These are phyloP conservation scores for Talaromyces funiculosus DNA, from an alignment of 2,329 filamentous ascomycete genomes.

Conservation along the genomic window DNA sequence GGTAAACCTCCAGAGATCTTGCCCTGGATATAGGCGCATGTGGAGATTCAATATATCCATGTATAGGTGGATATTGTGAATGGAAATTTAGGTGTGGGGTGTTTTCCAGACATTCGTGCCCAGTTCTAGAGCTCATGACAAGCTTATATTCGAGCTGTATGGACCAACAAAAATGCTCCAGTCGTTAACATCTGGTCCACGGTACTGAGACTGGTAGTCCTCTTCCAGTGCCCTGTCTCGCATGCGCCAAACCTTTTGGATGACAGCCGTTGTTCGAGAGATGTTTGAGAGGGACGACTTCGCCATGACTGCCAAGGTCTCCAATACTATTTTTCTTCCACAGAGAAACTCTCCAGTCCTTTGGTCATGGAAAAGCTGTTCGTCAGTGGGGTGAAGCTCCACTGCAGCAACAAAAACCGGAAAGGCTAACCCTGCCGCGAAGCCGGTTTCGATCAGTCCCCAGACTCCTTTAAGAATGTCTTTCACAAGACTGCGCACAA, in stretches of 20 bases:
- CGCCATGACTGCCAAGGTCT: constrained; percentile 37
- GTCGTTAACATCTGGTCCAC: constrained; percentile 29
- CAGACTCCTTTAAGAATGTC: constrained; percentile 33
- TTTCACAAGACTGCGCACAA: constrained; percentile 29
- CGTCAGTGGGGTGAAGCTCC: constrained; percentile 36
- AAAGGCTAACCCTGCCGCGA: constrained; percentile 36
- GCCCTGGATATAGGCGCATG: too few relatives aligned
- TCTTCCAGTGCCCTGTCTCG: constrained; percentile 34
- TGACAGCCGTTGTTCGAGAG: constrained; percentile 41
- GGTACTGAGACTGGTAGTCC: not conserved
- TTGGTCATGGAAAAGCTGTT: constrained; percentile 29
- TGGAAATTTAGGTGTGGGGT: too few relatives aligned
- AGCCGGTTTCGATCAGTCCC: constrained; percentile 28
- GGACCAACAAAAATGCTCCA: constrained; percentile 42
- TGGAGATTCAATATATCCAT: too few relatives aligned
- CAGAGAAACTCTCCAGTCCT: constrained; percentile 20
- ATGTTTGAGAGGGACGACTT: constrained; percentile 42
- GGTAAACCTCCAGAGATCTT: too few relatives aligned
- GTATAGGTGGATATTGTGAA: too few relatives aligned
- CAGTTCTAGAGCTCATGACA: too few relatives aligned
- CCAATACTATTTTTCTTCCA: constrained; percentile 37
- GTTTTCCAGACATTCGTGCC: too few relatives aligned
- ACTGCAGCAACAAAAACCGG: constrained; percentile 42
- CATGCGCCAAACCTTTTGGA: constrained; percentile 45
- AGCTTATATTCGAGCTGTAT: constrained; percentile 38